Conservation (phyloP, 495 filamentous ascomycete genomes). For the Aspergillus coremiiformis region DNA sequence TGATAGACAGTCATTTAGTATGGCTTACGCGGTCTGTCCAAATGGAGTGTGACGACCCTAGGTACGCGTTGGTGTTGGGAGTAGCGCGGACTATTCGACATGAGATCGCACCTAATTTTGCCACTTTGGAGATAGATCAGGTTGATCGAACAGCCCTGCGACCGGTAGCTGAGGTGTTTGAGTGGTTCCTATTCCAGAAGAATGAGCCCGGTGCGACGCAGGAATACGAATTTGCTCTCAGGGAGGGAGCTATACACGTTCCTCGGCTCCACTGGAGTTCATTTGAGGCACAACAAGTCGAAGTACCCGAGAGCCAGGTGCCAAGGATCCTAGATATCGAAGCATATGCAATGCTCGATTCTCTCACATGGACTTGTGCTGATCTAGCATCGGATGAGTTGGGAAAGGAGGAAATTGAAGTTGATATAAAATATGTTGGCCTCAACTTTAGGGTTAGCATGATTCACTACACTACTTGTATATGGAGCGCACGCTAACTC, state of each 20-base stretch:
- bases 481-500: neutral
- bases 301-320: neutral
- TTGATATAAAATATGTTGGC: conserved; percentile 34
- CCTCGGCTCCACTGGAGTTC: conserved; percentile 23
- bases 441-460: conserved; percentile 35
- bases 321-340: conserved; percentile 12
- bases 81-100: conserved; percentile 33
- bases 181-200: conserved; percentile 13
- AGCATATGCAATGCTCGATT: conserved; percentile 19
- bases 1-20: conserved; percentile 11
- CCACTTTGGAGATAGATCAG: conserved; percentile 34
- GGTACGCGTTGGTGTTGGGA: conserved; percentile 30
- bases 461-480: too few species aligned
- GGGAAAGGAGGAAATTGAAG: conserved; percentile 20
- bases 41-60: conserved; percentile 29
- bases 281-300: conserved; percentile 11
- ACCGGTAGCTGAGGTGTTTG: conserved; percentile 13
- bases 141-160: conserved; percentile 10
- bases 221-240: conserved; percentile 31
- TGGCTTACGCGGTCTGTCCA: conserved; percentile 39
- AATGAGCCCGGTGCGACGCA: conserved; percentile 3
- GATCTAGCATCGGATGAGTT: neutral
- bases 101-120: conserved; percentile 32
- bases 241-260: conserved; percentile 18
- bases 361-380: conserved; percentile 18